A percentile compares a stretch with the other conserved stretches of the same genome.
Conservation (phyloP, 2,329 filamentous ascomycete species). For the Thermoascus crustaceus region DNA sequence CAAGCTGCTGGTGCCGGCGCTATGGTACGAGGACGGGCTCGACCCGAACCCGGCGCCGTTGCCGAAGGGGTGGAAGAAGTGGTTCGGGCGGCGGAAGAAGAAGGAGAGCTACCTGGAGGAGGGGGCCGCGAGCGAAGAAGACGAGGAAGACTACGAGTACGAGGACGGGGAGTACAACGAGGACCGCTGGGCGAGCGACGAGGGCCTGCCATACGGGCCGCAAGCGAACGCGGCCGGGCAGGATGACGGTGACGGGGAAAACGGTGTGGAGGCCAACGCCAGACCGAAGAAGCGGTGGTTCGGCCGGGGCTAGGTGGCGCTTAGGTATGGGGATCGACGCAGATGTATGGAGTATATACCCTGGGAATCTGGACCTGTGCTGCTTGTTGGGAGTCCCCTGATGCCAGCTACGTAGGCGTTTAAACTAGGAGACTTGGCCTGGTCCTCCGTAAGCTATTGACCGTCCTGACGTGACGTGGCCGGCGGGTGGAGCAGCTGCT, state of each 20-base stretch:
- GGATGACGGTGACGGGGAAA: constrained; percentile 10
- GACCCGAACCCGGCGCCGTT: constrained; percentile 28
- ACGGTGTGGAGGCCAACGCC: constrained; percentile 5
- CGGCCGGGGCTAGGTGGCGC: constrained; percentile 8
- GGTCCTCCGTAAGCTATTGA: too few species aligned
- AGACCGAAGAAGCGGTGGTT: constrained; percentile 28
- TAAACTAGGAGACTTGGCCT: too few species aligned
- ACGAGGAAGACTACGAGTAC: constrained; percentile 12
- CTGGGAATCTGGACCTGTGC: too few species aligned
- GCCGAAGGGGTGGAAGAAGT: constrained; percentile 34
- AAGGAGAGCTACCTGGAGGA: constrained; percentile 10
- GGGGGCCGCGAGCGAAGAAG: constrained; percentile 8
- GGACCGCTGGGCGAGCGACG: not conserved
- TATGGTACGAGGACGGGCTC: constrained; percentile 46
- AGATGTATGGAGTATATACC: not conserved
- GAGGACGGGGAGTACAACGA: constrained; percentile 5
- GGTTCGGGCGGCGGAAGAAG: constrained; percentile 24
- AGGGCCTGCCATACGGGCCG: not conserved
- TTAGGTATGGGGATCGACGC: constrained; percentile 3
- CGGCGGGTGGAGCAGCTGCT: too few species aligned
- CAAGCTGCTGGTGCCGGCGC: constrained; percentile 70
- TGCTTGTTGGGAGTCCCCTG: too few species aligned
- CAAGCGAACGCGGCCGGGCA: constrained; percentile 1
- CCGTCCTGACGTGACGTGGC: too few species aligned
- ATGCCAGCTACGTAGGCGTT: too few species aligned